phyloP scores from a whole-genome alignment of 2,329 filamentous ascomycete species.

The Aspergillus versicolor region DNA sequence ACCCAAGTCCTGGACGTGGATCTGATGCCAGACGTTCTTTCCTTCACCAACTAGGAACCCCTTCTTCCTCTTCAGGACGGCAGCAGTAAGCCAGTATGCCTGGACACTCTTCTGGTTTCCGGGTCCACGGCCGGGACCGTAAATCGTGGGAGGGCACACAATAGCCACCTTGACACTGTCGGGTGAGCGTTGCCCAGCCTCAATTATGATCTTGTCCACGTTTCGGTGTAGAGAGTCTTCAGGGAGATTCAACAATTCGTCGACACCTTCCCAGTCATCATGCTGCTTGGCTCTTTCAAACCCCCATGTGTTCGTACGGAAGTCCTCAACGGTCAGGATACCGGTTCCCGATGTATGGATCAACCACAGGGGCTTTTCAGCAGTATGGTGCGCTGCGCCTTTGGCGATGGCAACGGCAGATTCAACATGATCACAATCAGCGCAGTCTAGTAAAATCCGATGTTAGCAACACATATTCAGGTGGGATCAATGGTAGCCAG shows the following conservation, averaged over 20 bases:
- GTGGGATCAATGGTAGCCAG: neutral
- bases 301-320: conserved; percentile 39
- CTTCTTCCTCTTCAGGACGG: conserved; percentile 36
- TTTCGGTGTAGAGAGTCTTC: conserved; percentile 41
- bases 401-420: conserved; percentile 43
- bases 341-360: conserved; percentile 49
- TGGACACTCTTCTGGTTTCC: conserved; percentile 42
- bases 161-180: conserved; percentile 38
- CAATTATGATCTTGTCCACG: conserved; percentile 42
- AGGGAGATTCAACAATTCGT: conserved; percentile 42
- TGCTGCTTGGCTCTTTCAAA: conserved; percentile 44
- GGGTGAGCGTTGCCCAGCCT: conserved; percentile 23
- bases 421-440: conserved; percentile 45
- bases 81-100: conserved; percentile 40
- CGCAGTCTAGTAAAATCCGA: conserved; percentile 31
- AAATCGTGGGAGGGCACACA: conserved; percentile 43
- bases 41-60: conserved; percentile 42
- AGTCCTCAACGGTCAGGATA: conserved; percentile 44
- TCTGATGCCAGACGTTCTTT: conserved; percentile 41
- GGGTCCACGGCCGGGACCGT: conserved; percentile 40
- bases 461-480: neutral
- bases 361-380: conserved; percentile 38
- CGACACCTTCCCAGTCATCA: conserved; percentile 47
- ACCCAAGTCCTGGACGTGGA: conserved; percentile 43
- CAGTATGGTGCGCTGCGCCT: conserved; percentile 37